Conservation (phyloP, 768 basidiomycete genomes). For the Pisolithus albus region DNA sequence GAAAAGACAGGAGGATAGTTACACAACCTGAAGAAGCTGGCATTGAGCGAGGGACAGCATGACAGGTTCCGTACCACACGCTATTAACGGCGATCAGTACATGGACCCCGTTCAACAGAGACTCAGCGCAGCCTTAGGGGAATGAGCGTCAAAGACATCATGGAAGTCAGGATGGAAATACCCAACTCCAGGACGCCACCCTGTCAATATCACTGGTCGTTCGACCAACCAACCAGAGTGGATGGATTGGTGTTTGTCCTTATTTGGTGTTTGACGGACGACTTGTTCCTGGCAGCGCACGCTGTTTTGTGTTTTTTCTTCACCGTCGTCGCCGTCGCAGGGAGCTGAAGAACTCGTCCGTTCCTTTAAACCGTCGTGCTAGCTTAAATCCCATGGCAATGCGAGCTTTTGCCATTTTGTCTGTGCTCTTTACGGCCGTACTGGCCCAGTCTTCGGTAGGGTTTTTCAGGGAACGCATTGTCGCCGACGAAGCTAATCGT, state of each 20-base stretch:
- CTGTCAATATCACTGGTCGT: too few relatives aligned
- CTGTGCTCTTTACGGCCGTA: conserved; percentile 44
- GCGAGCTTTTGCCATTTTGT: conserved; percentile 47
- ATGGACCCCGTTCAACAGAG: neutral
- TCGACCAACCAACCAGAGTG: too few relatives aligned
- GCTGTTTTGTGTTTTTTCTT: neutral
- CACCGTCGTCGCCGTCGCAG: conserved; percentile 21
- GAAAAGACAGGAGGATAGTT: neutral
- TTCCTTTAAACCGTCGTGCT: conserved; percentile 19
- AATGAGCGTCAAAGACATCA: conserved; percentile 5
- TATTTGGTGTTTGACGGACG: too few relatives aligned
- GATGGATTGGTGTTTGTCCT: too few relatives aligned
- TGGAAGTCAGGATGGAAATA: too few relatives aligned
- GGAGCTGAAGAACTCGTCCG: conserved; percentile 29
- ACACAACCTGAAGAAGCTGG: neutral
- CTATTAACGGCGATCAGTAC: neutral
- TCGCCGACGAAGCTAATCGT: neutral
- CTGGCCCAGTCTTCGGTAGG: conserved; percentile 45
- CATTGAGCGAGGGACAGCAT: neutral
- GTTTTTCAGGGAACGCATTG: neutral
- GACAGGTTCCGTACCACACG: neutral
- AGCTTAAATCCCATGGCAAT: conserved; percentile 28
- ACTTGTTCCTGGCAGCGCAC: neutral
- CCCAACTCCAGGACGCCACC: too few relatives aligned
- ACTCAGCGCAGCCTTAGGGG: neutral